phyloP scores from a whole-genome alignment of 495 filamentous ascomycete species.

The Neurospora pannonica region DNA sequence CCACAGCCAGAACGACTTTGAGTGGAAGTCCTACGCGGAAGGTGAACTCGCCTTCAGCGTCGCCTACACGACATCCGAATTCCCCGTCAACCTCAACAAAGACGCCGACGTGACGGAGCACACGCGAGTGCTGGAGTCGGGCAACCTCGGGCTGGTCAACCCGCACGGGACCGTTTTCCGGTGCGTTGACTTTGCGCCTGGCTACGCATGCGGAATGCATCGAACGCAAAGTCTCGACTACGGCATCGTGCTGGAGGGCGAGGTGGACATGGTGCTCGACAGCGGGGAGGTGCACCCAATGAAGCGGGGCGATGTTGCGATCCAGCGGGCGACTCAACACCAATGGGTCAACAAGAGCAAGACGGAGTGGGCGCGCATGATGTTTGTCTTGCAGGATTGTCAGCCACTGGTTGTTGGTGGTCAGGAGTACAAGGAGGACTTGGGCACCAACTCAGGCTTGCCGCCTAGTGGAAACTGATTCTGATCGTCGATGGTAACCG shows the following conservation, averaged over 20 bases:
- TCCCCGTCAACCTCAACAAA: constrained; percentile 42
- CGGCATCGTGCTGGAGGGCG: constrained; percentile 67
- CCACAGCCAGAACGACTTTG: constrained; percentile 20
- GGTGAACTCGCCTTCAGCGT: constrained; percentile 25
- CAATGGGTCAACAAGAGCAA: constrained; percentile 51
- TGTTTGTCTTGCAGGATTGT: constrained; percentile 49
- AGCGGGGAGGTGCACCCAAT: constrained; percentile 44
- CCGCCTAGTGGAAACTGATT: constrained; percentile 28
- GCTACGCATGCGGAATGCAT: constrained; percentile 51
- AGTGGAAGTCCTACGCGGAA: constrained; percentile 20
- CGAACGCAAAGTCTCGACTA: constrained; percentile 67
- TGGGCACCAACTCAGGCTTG: constrained; percentile 22
- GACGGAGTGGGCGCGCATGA: constrained; percentile 47
- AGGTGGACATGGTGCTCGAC: constrained; percentile 56
- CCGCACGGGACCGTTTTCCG: constrained; percentile 48
- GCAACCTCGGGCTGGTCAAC: constrained; percentile 35
- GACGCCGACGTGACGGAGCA: constrained; percentile 43
- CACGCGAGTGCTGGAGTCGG: constrained; percentile 18
- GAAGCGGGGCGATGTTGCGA: constrained; percentile 51
- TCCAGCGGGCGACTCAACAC: constrained; percentile 63
- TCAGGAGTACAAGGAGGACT: constrained; percentile 37
- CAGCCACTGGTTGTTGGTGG: constrained; percentile 33
- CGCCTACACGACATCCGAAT: constrained; percentile 42
- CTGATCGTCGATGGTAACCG: not conserved
- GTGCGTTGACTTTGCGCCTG: constrained; percentile 52